phyloP scores from a whole-genome alignment of 345 rosid genomes.

The Noccaea caerulescens region DNA sequence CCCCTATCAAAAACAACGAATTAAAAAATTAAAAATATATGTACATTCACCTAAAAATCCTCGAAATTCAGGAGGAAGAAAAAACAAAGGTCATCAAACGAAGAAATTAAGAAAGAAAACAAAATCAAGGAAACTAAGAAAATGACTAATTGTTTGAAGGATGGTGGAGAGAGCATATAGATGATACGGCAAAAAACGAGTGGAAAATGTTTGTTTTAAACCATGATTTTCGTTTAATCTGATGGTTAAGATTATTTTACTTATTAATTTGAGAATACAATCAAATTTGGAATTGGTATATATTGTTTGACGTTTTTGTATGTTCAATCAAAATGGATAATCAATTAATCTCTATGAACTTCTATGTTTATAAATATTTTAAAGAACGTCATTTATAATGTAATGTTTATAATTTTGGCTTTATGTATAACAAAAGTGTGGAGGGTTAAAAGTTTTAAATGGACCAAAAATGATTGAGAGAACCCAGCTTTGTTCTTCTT shows the following conservation, averaged over 20 bases:
- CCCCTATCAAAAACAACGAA: slow-evolving; percentile 18
- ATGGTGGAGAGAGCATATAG: slow-evolving; percentile 36
- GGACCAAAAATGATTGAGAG: background rate
- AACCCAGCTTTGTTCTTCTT: no score
- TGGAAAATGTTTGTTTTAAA: slow-evolving; percentile 36
- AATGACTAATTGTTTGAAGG: slow-evolving; percentile 39
- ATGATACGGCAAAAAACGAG: slow-evolving; percentile 37
- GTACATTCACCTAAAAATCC: slow-evolving; percentile 4
- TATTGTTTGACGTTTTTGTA: slow-evolving; percentile 2
- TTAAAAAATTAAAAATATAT: background rate
- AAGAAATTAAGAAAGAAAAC: slow-evolving; percentile 17
- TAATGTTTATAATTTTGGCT: background rate
- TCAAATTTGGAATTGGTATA: slow-evolving; percentile 37
- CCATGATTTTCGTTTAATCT: slow-evolving; percentile 49
- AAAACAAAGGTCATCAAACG: slow-evolving; percentile 28
- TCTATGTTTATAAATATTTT: background rate
- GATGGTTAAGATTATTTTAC: slow-evolving; percentile 40
- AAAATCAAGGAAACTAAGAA: slow-evolving; percentile 44
- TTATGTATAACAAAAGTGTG: background rate
- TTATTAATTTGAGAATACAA: slow-evolving; percentile 39
- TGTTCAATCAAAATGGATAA: slow-evolving; percentile 4
- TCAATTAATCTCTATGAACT: background rate
- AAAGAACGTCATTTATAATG: background rate
- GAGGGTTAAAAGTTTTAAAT: no score
- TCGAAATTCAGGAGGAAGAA: slow-evolving; percentile 11